Evolutionary conservation across 768 basidiomycete genomes (phyloP), one percentile per base, ranked within the genome.

Genomic region (Ramaria rubella): DNA sequence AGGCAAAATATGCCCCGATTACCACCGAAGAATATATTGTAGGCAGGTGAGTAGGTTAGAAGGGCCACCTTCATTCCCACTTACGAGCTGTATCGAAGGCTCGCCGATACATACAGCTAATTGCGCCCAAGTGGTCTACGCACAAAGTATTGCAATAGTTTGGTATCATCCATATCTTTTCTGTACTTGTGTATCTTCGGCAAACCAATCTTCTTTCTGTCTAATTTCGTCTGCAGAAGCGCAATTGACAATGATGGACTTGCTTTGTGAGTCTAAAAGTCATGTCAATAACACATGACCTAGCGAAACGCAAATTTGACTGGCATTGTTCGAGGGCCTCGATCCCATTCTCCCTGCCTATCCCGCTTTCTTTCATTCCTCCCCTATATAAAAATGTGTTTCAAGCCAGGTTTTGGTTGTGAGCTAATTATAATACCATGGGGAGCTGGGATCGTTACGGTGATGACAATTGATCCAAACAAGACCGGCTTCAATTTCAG

Each of bases 381-480:
- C 90, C 90, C 88, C 87, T 87, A 59, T n/a, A 8, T 26, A 43
- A 46, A 14, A 38, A 46, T 57, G 33, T 21, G 36, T 17, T 12
- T 42, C 14, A 48, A 27, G 11, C 27, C 21, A 30, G 23, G 17
- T 29, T 27, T 8, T 31, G 8, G 21, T 31, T 11, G 31, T 27
- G 44, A 53, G 17, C 49, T 2, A 58, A 38, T 19, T 34, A 54
- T 51, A 45, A 63, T 65, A 89, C 90, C 91, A 94, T 38, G 91
- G 90, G 30, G 87, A 90, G 60, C 86, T 87, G 7, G 91, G 91
- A 65, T 93, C 90, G 62, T 94, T 93, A 45, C 90, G 79, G 64
- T 94, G 91, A 61, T 92, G 89, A 0, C 87, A 90, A 65, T 94
- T 93, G 34, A 92, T 80, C 91, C 91, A 94, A 44, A 88, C 86